Evolutionary conservation across 352 stramenopile genomes (phyloP), one percentile per base, ranked within the genome.

Genomic region (Phytophthora chlamydospora): DNA sequence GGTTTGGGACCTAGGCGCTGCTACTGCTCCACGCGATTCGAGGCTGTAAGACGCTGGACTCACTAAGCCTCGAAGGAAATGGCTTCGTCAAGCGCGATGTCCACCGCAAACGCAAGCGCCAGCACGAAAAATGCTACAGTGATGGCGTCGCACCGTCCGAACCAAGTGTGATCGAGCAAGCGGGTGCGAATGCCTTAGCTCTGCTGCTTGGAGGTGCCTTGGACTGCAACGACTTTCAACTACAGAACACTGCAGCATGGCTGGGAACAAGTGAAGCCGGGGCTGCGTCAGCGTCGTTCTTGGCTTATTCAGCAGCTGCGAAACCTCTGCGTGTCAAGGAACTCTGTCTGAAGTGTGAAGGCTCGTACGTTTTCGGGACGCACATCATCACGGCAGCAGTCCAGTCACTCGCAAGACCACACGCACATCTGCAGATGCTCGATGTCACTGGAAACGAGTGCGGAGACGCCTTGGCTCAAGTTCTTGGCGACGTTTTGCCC

Each of bases 381-480:
- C 62, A 78, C 21, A 66, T 89, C 21, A 64, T 91, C 27, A 75
- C 70, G 4, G 63, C 71, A 16, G 76, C 74, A 14, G 62, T 89
- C 3, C 55, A 83, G 8, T 71, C 85, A 29, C 59, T 92, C 1
- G 55, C 56, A 29, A 62, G 38, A 78, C 83, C 54, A 17, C 71
- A 51, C 59, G 41, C 33, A n/a, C 31, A 66, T 16, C 65, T 94
- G 27, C 78, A 85, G 34, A 71, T 94, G 48, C 74, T 94, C 7
- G 81, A 92, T 16, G 72, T 92, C 9, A 85, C 85, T 17, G 83
- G 85, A 5, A 94, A 94, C 38, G 73, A 85, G 24, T 89, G 79
- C 39, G 85, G 85, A 17, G 82, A 94, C 42, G 68, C 71, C 1
- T 67, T 94, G 8, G 79, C 83, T 7, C 41, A 36, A 4, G 68